Base-by-base conservation (phyloP, 352 stramenopile species). In the Phytophthora foliorum region DNA sequence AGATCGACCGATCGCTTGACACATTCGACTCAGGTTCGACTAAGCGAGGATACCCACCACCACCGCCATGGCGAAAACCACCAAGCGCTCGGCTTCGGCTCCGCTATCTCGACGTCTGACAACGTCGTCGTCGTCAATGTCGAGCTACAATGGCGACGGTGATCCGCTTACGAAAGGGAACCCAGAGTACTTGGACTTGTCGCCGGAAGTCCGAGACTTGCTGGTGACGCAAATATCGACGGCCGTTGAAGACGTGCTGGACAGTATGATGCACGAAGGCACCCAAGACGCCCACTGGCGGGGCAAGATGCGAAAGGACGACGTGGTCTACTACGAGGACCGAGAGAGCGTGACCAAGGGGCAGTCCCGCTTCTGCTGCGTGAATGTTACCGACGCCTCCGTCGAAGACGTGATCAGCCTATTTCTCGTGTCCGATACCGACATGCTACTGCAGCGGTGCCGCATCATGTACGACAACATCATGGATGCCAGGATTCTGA, bases 381-480 rank as follows among this genome's bases (percentile, higher is more conserved):
- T 80, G 0, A 67, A 55, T 44, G 22, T 29, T 11, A 72, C 67
- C 3, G 52, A 79, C n/a, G 73, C 70, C 17, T 69, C 62, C 7
- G 76, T 81, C 3, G 76, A 81, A 41, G 74, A 81, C 27, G 73
- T 84, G 17, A 54, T 81, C 31, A 76, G 69, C 13, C 49, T 84
- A 6, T 84, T 80, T 36, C 44, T 78, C 0, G 64, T 80, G 32
- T 68, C 66, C 6, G 74, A 81, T 22, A 69, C 69, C 6, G 73
- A 80, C 49, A 73, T 51, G 63, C 25, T 84, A 45, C 39, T 77
- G 41, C 65, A 74, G 39, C 63, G 63, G 3, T 81, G 74, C 39
- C 66, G 67, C n/a, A 34, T 84, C 52, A 69, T 84, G 62, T 80
- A 81, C 49, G 73, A 80, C 60, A 81, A 76, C 53, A 63, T 84